phyloP scores from a whole-genome alignment of 495 filamentous ascomycete species.

The Terfezia claveryi region DNA sequence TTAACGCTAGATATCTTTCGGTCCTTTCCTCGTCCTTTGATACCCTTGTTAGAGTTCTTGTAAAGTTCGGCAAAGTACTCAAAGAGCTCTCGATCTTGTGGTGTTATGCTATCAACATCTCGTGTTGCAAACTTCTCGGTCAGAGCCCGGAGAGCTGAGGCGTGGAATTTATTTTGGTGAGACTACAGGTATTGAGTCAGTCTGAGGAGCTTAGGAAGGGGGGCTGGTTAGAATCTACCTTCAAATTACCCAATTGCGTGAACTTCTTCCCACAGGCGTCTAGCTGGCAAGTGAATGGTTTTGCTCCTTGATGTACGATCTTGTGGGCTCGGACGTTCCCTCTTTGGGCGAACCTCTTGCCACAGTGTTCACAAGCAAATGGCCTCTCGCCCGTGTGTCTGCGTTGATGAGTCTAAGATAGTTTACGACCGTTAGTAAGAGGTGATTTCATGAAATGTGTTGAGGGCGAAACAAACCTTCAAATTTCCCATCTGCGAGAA shows the following conservation, averaged over 20 bases:
- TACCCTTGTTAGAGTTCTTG: conserved; percentile 87
- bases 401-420: conserved; percentile 65
- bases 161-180: conserved; percentile 87
- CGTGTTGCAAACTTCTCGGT: conserved; percentile 51
- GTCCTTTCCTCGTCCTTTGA: conserved; percentile 79
- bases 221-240: conserved; percentile 29
- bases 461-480: conserved; percentile 34
- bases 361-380: conserved; percentile 62
- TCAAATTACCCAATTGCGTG: conserved; percentile 73
- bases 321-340: conserved; percentile 76
- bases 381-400: conserved; percentile 75
- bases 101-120: conserved; percentile 37
- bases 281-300: conserved; percentile 60
- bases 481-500: conserved; percentile 82
- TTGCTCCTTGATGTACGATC: conserved; percentile 53
- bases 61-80: conserved; percentile 72
- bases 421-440: conserved; percentile 71
- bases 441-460: background rate
- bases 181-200: conserved; percentile 29
- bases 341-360: conserved; percentile 60
- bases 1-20: conserved; percentile 29
- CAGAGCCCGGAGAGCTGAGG: conserved; percentile 43
- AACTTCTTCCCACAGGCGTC: conserved; percentile 70
- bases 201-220: conserved; percentile 1
- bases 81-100: conserved; percentile 57